A percentile compares a stretch with the other conserved stretches of the same genome.
Evolutionary conservation across 1,139 yeast species (phyloP).

Genomic region (Entelexis paramagnoliae): DNA sequence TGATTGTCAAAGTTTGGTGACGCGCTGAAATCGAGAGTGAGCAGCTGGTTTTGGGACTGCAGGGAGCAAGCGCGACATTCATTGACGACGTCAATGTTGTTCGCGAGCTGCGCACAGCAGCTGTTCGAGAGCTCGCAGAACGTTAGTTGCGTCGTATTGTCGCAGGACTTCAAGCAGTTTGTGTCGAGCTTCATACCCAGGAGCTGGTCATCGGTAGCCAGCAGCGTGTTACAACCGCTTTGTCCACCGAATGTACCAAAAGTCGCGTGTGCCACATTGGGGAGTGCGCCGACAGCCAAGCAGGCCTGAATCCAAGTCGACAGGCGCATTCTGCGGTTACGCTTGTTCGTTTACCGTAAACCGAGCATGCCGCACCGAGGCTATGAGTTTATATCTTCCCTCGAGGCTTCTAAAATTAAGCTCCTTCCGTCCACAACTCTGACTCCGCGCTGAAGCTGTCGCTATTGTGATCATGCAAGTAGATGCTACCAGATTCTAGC

Average conservation of each 20-base stretch:
- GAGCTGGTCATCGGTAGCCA: conserved; percentile 5
- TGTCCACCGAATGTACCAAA: conserved; percentile 9
- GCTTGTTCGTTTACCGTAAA: not conserved
- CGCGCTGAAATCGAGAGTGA: conserved; percentile 17
- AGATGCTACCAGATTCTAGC: conserved; percentile 6
- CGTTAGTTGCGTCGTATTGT: conserved; percentile 18
- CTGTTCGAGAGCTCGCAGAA: conserved; percentile 14
- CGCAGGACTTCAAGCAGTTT: conserved; percentile 20
- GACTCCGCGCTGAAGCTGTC: not conserved
- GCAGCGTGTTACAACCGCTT: not conserved
- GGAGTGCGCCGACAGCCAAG: not conserved
- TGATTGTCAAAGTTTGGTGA: conserved; percentile 19
- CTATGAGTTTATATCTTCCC: conserved; percentile 2
- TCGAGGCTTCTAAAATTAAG: not conserved
- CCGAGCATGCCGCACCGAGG: not conserved
- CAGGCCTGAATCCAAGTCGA: not conserved
- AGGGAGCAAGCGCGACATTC: conserved; percentile 23
- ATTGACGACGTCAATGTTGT: conserved; percentile 13
- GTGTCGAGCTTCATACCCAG: conserved; percentile 14
- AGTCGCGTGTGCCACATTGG: conserved; percentile 7
- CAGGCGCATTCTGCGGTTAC: not conserved
- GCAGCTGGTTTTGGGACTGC: conserved; percentile 15
- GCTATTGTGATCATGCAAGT: not conserved
- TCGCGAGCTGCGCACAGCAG: conserved; percentile 15
- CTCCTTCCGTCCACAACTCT: not conserved